Evolutionary conservation across 768 basidiomycete genomes (phyloP), one percentile per base, ranked within the genome.

Genomic region (Boletus bicolor): DNA sequence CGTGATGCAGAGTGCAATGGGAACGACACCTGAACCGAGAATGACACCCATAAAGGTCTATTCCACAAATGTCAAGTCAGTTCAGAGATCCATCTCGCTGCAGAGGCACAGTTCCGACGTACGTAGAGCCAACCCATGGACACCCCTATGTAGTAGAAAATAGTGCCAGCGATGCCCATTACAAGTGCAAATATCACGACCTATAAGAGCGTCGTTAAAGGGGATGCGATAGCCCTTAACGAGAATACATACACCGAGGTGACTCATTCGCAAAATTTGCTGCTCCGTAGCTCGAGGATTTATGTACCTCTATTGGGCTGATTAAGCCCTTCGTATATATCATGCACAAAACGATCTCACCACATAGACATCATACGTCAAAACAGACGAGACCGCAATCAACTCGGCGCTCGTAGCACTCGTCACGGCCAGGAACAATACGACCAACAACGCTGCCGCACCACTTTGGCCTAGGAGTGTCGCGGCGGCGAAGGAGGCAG

Each of bases 41-140:
- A 91, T 82, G 47, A 91, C 87, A 3, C 92, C 91, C 90, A 92
- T 92, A 71, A 91, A 91, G 7, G 86, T 89, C 89, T 90, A 54
- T 14, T 30, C 6, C 45, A 47, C 7, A 32, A 24, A n/a, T 11
- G 12, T 39, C 9, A 46, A 32, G 43, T 47, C 47, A 51, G 37
- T 10, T 44, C 41, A 26, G 14, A 24, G 24, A 36, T 28, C 28
- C 34, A n/a, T 47, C 26, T 3, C 30, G 2, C 30, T 17, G n/a
- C 19, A 35, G 14, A 21, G 11, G 5, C 28, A 41, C n/a, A n/a
- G 24, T 35, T 44, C 7, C 38, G 24, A 78, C 86, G 48, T 60
- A 91, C 87, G 61, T 94, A 94, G 53, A 95, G 84, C 91, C 92
- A 95, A 21, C 93, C 93, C 88, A 95, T 88, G 26, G 88, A 91